phyloP scores from a whole-genome alignment of 2,329 filamentous ascomycete species.

The Ceratocystis destructans region DNA sequence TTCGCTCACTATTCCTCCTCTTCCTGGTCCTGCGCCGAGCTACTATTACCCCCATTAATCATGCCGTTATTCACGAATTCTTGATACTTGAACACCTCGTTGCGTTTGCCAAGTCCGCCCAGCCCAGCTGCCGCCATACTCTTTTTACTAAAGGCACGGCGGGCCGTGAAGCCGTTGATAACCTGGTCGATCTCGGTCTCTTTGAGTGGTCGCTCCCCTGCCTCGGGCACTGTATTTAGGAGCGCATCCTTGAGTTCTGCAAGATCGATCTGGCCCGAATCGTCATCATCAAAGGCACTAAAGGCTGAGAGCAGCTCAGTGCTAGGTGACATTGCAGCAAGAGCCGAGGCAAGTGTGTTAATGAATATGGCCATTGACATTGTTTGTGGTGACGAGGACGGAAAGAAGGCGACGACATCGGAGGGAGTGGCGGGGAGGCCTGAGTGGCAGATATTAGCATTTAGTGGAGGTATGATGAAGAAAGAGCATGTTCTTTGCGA shows the following conservation, averaged over 20 bases:
- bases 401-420: constrained; percentile 72
- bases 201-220: constrained; percentile 50
- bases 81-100: constrained; percentile 84
- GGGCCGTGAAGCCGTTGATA: constrained; percentile 72
- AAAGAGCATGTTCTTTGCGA: neutral
- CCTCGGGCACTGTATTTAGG: constrained; percentile 66
- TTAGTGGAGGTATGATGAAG: neutral
- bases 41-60: constrained; percentile 27
- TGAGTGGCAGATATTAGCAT: constrained; percentile 25
- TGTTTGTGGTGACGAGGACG: constrained; percentile 53
- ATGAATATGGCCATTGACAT: constrained; percentile 79
- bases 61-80: constrained; percentile 70
- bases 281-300: constrained; percentile 88
- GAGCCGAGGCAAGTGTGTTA: constrained; percentile 60
- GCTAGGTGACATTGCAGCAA: constrained; percentile 61
- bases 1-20: constrained; percentile 9
- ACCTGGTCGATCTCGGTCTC: constrained; percentile 71
- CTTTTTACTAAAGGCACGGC: constrained; percentile 64
- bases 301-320: constrained; percentile 79
- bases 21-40: constrained; percentile 13
- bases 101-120: constrained; percentile 42
- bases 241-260: constrained; percentile 70
- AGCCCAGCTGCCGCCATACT: constrained; percentile 17
- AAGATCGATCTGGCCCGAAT: constrained; percentile 83
- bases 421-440: constrained; percentile 60